Evolutionary conservation across 2,329 filamentous ascomycete genomes (phyloP), one percentile per base, ranked within the genome.

Genomic region (Colletotrichum truncatum): DNA sequence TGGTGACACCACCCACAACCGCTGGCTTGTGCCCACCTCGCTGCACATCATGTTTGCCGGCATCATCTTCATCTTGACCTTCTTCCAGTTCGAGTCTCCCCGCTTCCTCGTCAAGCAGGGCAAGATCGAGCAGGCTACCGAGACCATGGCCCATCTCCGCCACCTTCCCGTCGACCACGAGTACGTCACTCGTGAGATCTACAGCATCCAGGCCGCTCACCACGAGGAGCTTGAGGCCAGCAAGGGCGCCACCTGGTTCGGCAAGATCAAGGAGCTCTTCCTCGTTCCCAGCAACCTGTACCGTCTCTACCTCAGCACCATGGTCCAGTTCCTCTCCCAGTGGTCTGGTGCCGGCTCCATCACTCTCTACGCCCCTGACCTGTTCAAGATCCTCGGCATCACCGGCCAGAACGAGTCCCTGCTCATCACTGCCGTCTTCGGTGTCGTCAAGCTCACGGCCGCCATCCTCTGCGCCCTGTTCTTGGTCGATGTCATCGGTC

Each of bases 31-130:
- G 0, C 92, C 92, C 0, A 93, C 91, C 41, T 89, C 88, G 69
- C 81, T 94, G 62, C 92, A 95, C 74, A 82, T 95, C 75, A 93
- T 93, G 73, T 93, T 94, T 72, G 89, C 91, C 2, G 86, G 86
- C 4, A 77, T 94, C 66, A 93, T 94, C 73, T 86, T 92, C 72
- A 70, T 87, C 60, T 82, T 94, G 12, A 91, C 88, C 10, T 90
- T 92, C 74, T 85, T 91, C 70, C 86, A 91, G 68, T 83, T 82
- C 61, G 91, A 93, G 74, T 92, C 90, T 0, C 91, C 91, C 0
- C 88, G 91, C 9, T 93, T 85, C 77, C 84, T 93, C 7, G 80
- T 93, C 76, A 93, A 91, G 75, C 78, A 85, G 56, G 87, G 87
- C 32, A 82, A 87, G 32, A 73, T 85, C 7, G 88, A 90, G 63